Evolutionary conservation across 2,329 filamentous ascomycete genomes (phyloP).

Genomic region (Chaetomiaceae sp.): DNA sequence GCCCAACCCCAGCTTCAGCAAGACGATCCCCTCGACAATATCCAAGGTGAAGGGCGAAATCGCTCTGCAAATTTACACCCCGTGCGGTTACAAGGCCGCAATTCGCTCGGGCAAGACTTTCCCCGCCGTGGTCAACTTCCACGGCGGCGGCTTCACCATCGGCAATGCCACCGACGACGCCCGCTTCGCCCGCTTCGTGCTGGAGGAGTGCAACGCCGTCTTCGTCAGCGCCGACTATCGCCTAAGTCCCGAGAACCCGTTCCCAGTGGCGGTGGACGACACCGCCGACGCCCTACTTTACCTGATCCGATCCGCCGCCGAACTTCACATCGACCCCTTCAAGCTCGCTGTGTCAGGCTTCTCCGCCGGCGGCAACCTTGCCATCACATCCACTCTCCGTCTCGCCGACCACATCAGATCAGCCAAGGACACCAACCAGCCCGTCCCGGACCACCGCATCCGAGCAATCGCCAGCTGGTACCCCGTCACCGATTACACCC

Average conservation of each 20-base stretch:
- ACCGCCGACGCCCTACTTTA: slow-evolving; percentile 59
- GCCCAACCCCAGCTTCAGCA: slow-evolving; percentile 53
- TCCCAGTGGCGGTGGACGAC: slow-evolving; percentile 60
- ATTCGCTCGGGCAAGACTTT: slow-evolving; percentile 23
- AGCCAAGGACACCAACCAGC: slow-evolving; percentile 33
- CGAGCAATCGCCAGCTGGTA: slow-evolving; percentile 54
- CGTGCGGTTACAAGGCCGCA: slow-evolving; percentile 31
- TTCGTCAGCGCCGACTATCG: slow-evolving; percentile 62
- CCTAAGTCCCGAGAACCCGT: slow-evolving; percentile 59
- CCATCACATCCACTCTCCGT: slow-evolving; percentile 38
- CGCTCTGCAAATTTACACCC: slow-evolving; percentile 38
- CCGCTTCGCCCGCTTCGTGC: slow-evolving; percentile 50
- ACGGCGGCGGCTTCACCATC: slow-evolving; percentile 61
- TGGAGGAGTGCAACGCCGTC: slow-evolving; percentile 47
- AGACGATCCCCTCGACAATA: slow-evolving; percentile 44
- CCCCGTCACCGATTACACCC: slow-evolving; percentile 56
- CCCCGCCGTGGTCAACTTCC: slow-evolving; percentile 58
- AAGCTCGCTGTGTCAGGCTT: slow-evolving; percentile 57
- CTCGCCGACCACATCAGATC: slow-evolving; percentile 31
- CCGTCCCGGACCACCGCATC: slow-evolving; percentile 40
- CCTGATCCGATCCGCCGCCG: slow-evolving; percentile 48
- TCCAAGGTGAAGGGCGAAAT: slow-evolving; percentile 30
- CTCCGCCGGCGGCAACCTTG: slow-evolving; percentile 55
- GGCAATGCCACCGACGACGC: slow-evolving; percentile 59
- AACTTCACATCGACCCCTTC: slow-evolving; percentile 51